phyloP scores from a whole-genome alignment of 768 basidiomycete species.

The Russula earlei region DNA sequence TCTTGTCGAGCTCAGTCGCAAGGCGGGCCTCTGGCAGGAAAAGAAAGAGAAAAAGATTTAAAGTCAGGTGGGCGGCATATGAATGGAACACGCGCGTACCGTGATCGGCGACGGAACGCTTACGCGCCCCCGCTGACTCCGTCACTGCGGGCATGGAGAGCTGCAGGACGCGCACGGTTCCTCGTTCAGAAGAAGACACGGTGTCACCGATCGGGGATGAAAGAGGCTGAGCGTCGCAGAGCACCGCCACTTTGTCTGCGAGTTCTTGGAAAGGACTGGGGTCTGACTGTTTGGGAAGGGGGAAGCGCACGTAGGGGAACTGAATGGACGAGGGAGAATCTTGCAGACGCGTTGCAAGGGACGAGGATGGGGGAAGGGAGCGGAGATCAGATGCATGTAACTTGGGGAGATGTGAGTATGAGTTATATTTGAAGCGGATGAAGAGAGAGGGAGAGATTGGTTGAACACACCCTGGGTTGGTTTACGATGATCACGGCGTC shows the following conservation, averaged over 20 bases:
- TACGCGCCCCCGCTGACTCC: slow-evolving; percentile 35
- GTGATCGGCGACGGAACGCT: slow-evolving; percentile 40
- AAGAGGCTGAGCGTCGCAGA: slow-evolving; percentile 45
- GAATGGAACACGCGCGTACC: slow-evolving; percentile 34
- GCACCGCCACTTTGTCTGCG: slow-evolving; percentile 36
- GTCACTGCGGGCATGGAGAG: slow-evolving; percentile 44
- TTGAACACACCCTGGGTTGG: slow-evolving; percentile 56
- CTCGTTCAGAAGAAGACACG: background rate
- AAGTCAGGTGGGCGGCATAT: background rate
- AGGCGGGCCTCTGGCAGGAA: slow-evolving; percentile 35
- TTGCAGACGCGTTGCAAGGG: slow-evolving; percentile 38
- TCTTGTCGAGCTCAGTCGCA: slow-evolving; percentile 37
- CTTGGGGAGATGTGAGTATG: slow-evolving; percentile 28
- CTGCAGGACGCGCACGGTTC: slow-evolving; percentile 44
- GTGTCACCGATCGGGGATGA: slow-evolving; percentile 25
- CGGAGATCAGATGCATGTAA: slow-evolving; percentile 72
- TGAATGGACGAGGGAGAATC: slow-evolving; percentile 48
- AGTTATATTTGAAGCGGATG: too few relatives aligned
- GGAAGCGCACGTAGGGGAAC: slow-evolving; percentile 45
- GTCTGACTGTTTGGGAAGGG: slow-evolving; percentile 22
- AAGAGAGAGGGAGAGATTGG: too few relatives aligned
- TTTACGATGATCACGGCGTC: slow-evolving; percentile 61
- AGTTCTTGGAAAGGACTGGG: slow-evolving; percentile 28
- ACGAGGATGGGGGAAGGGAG: slow-evolving; percentile 41
- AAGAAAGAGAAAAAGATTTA: background rate